These are phyloP conservation scores for Rhipidocladum racemiflorum DNA, from an alignment of 176 grass and related monocot genomes.

Conservation along the genomic window DNA sequence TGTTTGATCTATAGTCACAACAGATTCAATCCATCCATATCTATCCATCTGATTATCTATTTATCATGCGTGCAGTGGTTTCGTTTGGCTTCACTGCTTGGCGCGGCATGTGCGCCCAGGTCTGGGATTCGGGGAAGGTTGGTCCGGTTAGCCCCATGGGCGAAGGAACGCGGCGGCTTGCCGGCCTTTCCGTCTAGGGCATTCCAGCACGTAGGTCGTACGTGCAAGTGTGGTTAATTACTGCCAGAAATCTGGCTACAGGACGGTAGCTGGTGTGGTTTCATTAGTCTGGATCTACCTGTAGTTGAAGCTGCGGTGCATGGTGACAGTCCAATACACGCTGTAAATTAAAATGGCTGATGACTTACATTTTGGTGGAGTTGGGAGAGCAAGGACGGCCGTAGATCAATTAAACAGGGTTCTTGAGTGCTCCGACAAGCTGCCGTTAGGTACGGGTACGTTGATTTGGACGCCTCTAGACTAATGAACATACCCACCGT, in stretches of 20 bases:
- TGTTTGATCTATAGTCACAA: no score
- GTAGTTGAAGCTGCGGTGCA: neutral
- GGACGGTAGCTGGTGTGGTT: neutral
- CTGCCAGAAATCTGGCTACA: neutral
- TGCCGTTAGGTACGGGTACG: constrained; percentile 14
- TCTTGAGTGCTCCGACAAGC: neutral
- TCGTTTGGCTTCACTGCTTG: constrained; percentile 34
- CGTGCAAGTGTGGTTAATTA: neutral
- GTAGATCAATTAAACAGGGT: neutral
- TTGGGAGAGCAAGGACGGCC: neutral
- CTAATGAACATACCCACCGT: neutral
- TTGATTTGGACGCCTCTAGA: neutral
- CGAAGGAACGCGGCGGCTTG: constrained; percentile 21
- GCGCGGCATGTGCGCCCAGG: constrained; percentile 23
- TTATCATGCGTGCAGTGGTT: no score
- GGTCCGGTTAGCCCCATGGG: neutral
- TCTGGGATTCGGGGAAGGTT: constrained; percentile 34
- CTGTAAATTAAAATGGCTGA: neutral
- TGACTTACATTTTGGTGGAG: neutral
- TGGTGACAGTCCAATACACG: neutral
- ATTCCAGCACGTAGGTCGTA: neutral
- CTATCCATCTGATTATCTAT: no score
- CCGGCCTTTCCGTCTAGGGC: neutral
- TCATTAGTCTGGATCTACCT: neutral
- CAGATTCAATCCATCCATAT: no score